phyloP scores from a whole-genome alignment of 2,329 filamentous ascomycete genomes.

The Fusarium chlamydosporum region DNA sequence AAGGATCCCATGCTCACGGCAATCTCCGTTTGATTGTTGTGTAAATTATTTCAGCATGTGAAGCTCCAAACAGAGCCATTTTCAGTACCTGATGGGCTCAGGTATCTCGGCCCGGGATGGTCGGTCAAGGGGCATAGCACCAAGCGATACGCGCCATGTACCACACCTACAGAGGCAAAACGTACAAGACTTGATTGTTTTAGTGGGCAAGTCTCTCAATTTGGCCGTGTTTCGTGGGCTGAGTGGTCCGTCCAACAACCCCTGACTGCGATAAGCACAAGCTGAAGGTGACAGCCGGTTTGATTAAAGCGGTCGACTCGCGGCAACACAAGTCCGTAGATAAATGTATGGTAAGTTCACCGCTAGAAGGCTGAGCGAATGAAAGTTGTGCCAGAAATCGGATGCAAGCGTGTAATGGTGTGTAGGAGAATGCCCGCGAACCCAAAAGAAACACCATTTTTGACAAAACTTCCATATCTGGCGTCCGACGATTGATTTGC shows the following conservation, averaged over 20 bases:
- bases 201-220: conserved; percentile 26
- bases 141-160: conserved; percentile 33
- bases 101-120: conserved; percentile 41
- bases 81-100: conserved; percentile 6
- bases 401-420: conserved; percentile 34
- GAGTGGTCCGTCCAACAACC: conserved; percentile 32
- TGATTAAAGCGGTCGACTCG: conserved; percentile 30
- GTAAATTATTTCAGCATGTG: conserved; percentile 21
- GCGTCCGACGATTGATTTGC: conserved; percentile 7
- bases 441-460: conserved; percentile 34
- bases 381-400: conserved; percentile 33
- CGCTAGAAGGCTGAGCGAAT: conserved; percentile 46
- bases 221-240: conserved; percentile 31
- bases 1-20: conserved; percentile 13
- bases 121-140: conserved; percentile 39
- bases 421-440: conserved; percentile 41
- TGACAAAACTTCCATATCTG: conserved; percentile 34
- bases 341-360: conserved; percentile 38
- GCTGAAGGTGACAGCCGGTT: conserved; percentile 30
- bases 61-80: conserved; percentile 28
- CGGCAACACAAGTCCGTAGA: conserved; percentile 34
- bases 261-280: conserved; percentile 37
- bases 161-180: conserved; percentile 21
- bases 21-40: conserved; percentile 33
- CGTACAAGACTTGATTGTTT: conserved; percentile 15